phyloP scores from a whole-genome alignment of 2,329 filamentous ascomycete genomes.

The Colletotrichum australisinense region DNA sequence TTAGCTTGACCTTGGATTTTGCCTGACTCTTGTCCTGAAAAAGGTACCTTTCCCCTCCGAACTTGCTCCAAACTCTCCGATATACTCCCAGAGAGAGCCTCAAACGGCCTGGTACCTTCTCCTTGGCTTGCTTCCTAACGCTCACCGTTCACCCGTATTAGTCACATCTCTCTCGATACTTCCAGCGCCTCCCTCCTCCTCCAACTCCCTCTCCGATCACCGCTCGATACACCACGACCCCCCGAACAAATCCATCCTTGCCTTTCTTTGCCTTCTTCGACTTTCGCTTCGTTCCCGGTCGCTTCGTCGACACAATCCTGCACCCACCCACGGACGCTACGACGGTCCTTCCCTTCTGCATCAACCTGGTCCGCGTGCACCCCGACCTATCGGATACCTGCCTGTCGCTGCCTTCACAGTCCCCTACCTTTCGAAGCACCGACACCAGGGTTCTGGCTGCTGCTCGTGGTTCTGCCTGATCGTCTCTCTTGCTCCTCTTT shows the following conservation, averaged over 20 bases:
- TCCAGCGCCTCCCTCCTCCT: constrained; percentile 9
- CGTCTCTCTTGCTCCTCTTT: constrained; percentile 36
- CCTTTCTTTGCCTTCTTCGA: constrained; percentile 3
- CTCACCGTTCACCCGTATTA: constrained; percentile 33
- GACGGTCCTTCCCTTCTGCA: constrained; percentile 30
- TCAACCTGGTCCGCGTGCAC: constrained; percentile 24
- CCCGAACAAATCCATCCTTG: constrained; percentile 1
- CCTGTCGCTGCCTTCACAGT: constrained; percentile 40
- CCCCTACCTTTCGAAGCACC: constrained; percentile 39
- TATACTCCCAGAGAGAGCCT: constrained; percentile 17
- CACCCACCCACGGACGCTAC: constrained; percentile 28
- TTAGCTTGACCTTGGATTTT: constrained; percentile 38
- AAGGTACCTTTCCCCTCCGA: constrained; percentile 26
- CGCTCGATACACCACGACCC: constrained; percentile 1
- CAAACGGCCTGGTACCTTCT: constrained; percentile 25
- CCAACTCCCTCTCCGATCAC: constrained; percentile 3
- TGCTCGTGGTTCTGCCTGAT: constrained; percentile 32
- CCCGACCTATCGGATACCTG: constrained; percentile 46
- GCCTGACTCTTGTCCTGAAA: constrained; percentile 25
- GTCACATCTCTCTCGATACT: constrained; percentile 24
- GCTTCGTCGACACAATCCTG: constrained; percentile 22
- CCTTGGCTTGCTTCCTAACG: constrained; percentile 25
- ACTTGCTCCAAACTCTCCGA: constrained; percentile 13
- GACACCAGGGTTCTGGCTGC: constrained; percentile 22
- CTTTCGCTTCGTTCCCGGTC: background rate